phyloP scores from a whole-genome alignment of 148 eudicot species.

The Vaccinium corymbosum region DNA sequence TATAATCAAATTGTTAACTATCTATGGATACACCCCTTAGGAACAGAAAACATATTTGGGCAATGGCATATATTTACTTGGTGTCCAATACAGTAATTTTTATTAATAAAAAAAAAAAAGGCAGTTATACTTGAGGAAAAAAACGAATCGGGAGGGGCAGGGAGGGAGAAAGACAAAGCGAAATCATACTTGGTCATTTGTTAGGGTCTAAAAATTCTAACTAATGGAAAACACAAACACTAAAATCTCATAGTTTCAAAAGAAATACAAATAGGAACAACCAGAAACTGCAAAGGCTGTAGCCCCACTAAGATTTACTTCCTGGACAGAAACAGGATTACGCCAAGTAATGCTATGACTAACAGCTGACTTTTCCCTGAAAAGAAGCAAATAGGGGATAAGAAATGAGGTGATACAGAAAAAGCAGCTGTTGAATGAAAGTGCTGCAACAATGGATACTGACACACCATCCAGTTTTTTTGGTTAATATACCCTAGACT shows the following conservation, averaged over 20 bases:
- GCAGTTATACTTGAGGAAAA: not conserved
- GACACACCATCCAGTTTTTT: not conserved
- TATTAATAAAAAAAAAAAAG: not conserved
- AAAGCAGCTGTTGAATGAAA: not conserved
- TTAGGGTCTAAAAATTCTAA: not conserved
- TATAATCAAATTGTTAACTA: not conserved
- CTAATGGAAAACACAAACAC: not conserved
- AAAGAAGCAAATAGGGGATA: constrained; percentile 7
- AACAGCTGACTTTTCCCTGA: constrained; percentile 87
- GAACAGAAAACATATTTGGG: not conserved
- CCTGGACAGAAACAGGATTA: constrained; percentile 56
- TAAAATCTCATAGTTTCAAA: not conserved
- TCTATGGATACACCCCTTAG: not conserved
- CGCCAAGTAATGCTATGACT: constrained; percentile 82
- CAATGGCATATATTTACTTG: not conserved
- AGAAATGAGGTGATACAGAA: not conserved
- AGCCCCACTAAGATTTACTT: constrained; percentile 74
- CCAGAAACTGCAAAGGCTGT: constrained; percentile 86
- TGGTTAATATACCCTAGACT: not conserved
- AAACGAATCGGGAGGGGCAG: not conserved
- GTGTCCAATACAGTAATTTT: not conserved
- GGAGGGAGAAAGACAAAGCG: not conserved
- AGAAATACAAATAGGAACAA: constrained; percentile 23
- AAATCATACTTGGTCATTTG: not conserved
- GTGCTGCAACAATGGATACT: not conserved